Conservation (phyloP, 257 asterid species). For the Nicotiana tabacum region DNA sequence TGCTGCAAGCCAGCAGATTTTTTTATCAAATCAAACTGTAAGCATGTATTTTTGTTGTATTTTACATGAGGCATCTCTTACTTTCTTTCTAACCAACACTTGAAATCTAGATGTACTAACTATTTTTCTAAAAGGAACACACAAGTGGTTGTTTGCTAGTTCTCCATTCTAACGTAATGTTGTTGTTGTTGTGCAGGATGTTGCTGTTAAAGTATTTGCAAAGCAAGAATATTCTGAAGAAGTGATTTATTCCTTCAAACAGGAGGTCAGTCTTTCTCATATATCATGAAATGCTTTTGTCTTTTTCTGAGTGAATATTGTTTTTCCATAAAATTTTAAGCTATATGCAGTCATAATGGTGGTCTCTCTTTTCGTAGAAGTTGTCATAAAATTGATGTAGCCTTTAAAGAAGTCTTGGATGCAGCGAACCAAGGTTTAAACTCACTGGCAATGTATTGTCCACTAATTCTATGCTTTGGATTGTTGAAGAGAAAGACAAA, state of each 20-base stretch:
- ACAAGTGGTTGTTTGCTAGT: not conserved
- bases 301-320: not conserved
- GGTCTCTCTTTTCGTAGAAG: not conserved
- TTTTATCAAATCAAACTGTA: too few species aligned
- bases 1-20: not conserved
- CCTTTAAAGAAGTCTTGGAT: not conserved
- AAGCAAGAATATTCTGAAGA: slow-evolving; percentile 85
- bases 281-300: not conserved
- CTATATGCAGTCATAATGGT: not conserved
- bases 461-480: too few species aligned
- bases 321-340: not conserved
- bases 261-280: slow-evolving; percentile 56
- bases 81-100: not conserved
- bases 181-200: slow-evolving; percentile 58
- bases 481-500: too few species aligned
- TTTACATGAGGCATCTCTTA: not conserved
- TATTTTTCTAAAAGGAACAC: not conserved
- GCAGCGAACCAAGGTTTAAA: not conserved
- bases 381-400: too few species aligned
- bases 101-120: not conserved
- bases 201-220: slow-evolving; percentile 92
- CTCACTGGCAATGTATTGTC: not conserved
- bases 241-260: slow-evolving; percentile 69
- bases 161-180: not conserved
- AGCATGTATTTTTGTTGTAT: not conserved